Base-by-base conservation (phyloP, 2,329 filamentous ascomycete species). In the Scolecobasidium constrictum region DNA sequence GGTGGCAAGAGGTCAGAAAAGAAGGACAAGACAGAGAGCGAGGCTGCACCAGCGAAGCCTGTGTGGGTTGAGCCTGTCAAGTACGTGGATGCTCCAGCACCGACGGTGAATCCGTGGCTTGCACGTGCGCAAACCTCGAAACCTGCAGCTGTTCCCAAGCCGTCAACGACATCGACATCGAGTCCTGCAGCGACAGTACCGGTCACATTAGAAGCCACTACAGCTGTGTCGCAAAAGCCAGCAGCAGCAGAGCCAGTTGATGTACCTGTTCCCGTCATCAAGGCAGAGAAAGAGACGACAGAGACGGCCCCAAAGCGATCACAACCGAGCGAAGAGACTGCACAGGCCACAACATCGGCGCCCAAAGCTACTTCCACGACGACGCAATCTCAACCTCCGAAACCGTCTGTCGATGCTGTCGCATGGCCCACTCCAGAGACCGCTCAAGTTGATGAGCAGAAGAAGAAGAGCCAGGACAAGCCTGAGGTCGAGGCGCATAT, bases 391-490 rank as follows among this genome's bases (percentile, higher is more conserved):
- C n/a, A n/a, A n/a, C n/a, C n/a, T n/a, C n/a, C n/a, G n/a, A n/a
- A n/a, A n/a, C n/a, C n/a, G n/a, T n/a, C n/a, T n/a, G 78, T 75
- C 46, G 88, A 96, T 60, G 73, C 85, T 39, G 68, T 77, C 42
- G 79, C 79, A 16, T 98, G 92, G 92, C 92, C 92, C 13, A 96
- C 90, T 3, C 87, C 87, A 1, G 86, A 94, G 52, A 80, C 72
- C 39, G 82, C 80, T 2, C 77, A 81, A 41, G 78, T 81, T 39
- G 86, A 55, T 87, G 86, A 60, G 64, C 70, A 2, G 69, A 41
- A 47, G 20, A 15, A 35, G n/a, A 38, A 15, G 26, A 86, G 86
- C 60, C 70, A 72, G 11, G 71, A 77, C 36, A 81, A 85, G 48
- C 76, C 80, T 38, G 81, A 83, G 49, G 26, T 20, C 17, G 72